phyloP scores from a whole-genome alignment of 164 flowering plant genomes.

The Umbellularia californica region DNA sequence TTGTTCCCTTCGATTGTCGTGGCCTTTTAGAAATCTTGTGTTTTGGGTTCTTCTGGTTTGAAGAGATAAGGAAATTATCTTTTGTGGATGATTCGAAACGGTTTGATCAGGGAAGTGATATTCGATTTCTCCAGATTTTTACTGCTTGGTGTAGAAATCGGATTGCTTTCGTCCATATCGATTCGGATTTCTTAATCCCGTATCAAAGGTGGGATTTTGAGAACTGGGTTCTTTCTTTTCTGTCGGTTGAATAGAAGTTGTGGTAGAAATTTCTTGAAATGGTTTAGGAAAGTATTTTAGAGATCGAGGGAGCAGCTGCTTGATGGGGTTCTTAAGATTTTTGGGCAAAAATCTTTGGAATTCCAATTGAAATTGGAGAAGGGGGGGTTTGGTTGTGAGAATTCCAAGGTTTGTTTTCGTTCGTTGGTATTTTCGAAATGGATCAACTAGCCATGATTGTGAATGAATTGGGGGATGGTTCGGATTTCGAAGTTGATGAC shows the following conservation, averaged over 20 bases:
- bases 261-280: neutral
- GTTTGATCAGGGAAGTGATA: neutral
- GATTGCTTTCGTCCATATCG: neutral
- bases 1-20: neutral
- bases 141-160: neutral
- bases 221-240: neutral
- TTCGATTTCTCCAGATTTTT: neutral
- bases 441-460: slow-evolving; percentile 16
- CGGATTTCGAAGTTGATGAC: slow-evolving; percentile 31
- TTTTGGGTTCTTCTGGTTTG: neutral
- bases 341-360: neutral
- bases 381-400: neutral
- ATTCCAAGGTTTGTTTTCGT: neutral
- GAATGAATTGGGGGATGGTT: slow-evolving; percentile 18
- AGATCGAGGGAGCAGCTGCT: neutral
- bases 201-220: neutral
- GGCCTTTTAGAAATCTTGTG: neutral
- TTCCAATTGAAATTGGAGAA: neutral
- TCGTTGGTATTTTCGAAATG: slow-evolving; percentile 33
- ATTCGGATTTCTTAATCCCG: neutral
- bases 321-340: neutral
- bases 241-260: neutral
- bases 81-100: neutral
- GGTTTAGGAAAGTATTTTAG: neutral
- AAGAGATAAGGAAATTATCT: neutral